phyloP scores from a whole-genome alignment of 2,329 filamentous ascomycete species.

The Pseudocercospora vitis region DNA sequence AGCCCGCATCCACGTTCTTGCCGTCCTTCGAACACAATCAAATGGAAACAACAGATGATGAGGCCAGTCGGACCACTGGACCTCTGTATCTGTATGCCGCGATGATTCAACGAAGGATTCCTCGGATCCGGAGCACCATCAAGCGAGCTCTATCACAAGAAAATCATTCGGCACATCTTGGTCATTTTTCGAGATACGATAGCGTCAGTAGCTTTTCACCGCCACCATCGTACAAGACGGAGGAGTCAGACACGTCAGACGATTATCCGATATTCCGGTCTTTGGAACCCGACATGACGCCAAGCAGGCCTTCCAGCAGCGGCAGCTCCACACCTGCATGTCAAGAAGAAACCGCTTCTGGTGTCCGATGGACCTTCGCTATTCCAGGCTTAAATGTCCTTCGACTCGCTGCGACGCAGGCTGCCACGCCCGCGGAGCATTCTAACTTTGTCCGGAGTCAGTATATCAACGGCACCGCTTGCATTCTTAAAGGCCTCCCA shows the following conservation, averaged over 20 bases:
- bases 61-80: slow-evolving; percentile 3
- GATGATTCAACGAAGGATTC: slow-evolving; percentile 54
- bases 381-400: slow-evolving; percentile 52
- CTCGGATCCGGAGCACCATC: slow-evolving; percentile 51
- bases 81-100: slow-evolving; percentile 52
- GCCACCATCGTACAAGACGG: slow-evolving; percentile 37
- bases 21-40: slow-evolving; percentile 4
- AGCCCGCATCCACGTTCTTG: not conserved
- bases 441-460: slow-evolving; percentile 59
- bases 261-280: slow-evolving; percentile 15
- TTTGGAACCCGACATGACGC: slow-evolving; percentile 12
- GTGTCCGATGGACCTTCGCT: slow-evolving; percentile 55
- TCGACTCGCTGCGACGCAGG: slow-evolving; percentile 49
- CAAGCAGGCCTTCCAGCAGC: slow-evolving; percentile 27
- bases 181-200: slow-evolving; percentile 17
- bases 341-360: slow-evolving; percentile 27
- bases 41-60: not conserved
- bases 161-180: slow-evolving; percentile 8
- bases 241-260: slow-evolving; percentile 12
- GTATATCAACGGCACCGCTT: slow-evolving; percentile 64
- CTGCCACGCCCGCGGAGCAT: slow-evolving; percentile 40
- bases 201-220: slow-evolving; percentile 36
- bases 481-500: slow-evolving; percentile 64
- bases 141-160: slow-evolving; percentile 33
- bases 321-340: slow-evolving; percentile 20